These are phyloP conservation scores for Combretum micranthum DNA, from an alignment of 345 rosid species.

Conservation along the genomic window DNA sequence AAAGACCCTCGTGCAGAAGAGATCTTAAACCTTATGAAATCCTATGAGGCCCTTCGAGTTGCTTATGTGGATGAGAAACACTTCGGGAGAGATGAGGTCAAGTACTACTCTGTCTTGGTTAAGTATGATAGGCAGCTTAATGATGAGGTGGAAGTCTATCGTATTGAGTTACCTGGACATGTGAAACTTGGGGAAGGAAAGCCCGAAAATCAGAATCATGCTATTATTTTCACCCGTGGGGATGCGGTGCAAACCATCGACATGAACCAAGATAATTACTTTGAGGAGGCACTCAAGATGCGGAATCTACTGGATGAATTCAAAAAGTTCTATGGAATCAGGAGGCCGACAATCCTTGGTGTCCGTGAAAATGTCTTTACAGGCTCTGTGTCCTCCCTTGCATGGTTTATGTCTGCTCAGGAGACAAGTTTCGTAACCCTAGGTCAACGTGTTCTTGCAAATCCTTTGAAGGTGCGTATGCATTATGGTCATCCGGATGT, in stretches of 20 bases:
- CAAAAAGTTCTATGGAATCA: constrained; percentile 52
- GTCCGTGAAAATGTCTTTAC: constrained; percentile 89
- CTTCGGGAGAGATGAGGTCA: constrained; percentile 45
- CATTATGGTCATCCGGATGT: constrained; percentile 96
- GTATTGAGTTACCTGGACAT: constrained; percentile 83
- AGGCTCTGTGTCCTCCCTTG: constrained; percentile 89
- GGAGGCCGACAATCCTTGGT: constrained; percentile 84
- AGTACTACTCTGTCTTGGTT: constrained; percentile 76
- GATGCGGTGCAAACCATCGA: constrained; percentile 93
- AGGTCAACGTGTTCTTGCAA: constrained; percentile 90
- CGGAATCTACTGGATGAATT: constrained; percentile 88
- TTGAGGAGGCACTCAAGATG: constrained; percentile 91
- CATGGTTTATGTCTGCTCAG: constrained; percentile 93
- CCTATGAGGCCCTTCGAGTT: constrained; percentile 77
- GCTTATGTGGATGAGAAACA: constrained; percentile 80
- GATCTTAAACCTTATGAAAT: constrained; percentile 61
- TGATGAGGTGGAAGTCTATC: constrained; percentile 80
- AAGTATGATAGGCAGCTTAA: constrained; percentile 65
- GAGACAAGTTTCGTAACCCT: constrained; percentile 84
- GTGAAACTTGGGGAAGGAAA: constrained; percentile 91
- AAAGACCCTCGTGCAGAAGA: constrained; percentile 75
- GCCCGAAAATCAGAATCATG: constrained; percentile 97
- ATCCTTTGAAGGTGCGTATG: constrained; percentile 85
- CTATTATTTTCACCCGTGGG: constrained; percentile 87
- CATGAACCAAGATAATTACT: constrained; percentile 94